These are phyloP conservation scores for Carex littledalei DNA, from an alignment of 176 grass and related monocot species.

Conservation along the genomic window DNA sequence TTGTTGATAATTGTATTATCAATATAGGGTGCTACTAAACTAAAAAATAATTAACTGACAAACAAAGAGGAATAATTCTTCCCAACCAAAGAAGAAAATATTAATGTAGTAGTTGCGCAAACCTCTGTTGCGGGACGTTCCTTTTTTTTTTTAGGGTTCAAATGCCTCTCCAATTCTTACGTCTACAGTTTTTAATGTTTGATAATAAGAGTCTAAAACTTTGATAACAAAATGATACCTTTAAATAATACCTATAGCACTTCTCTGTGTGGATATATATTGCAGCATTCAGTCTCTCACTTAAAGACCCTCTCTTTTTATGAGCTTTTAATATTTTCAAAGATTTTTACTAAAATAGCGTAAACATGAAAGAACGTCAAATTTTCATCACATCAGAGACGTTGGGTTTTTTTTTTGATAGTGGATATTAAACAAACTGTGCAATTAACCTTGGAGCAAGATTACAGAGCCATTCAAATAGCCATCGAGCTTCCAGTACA, in stretches of 20 bases:
- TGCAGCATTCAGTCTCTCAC: not conserved
- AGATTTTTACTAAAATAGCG: not conserved
- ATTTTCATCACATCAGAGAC: not conserved
- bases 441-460: slow-evolving; percentile 42
- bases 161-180: not conserved
- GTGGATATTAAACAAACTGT: not conserved
- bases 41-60: not conserved
- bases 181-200: not conserved
- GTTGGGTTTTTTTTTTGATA: not conserved
- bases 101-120: not conserved
- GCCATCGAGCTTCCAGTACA: slow-evolving; percentile 36
- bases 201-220: not conserved
- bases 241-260: not conserved
- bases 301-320: not conserved
- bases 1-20: not conserved
- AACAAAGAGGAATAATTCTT: not conserved
- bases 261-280: not conserved
- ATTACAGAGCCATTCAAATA: slow-evolving; percentile 16
- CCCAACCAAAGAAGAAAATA: not conserved
- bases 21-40: not conserved
- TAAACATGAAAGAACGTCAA: not conserved
- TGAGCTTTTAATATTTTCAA: not conserved
- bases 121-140: not conserved
- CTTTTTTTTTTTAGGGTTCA: not conserved
- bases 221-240: not conserved